phyloP scores from a whole-genome alignment of 495 filamentous ascomycete species.

The Neurospora sp. region DNA sequence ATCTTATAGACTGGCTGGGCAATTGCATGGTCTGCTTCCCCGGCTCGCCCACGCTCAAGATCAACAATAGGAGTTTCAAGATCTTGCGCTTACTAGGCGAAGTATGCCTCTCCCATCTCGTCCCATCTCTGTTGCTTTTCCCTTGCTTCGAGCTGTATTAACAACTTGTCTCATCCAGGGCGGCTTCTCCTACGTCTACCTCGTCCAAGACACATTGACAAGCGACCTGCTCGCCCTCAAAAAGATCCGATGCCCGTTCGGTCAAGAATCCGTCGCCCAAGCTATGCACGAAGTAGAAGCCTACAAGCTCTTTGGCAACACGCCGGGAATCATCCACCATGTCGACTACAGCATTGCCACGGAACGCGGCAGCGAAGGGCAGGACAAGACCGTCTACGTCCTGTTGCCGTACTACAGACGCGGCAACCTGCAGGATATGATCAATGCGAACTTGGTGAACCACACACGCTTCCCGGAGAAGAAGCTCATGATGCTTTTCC shows the following conservation, averaged over 20 bases:
- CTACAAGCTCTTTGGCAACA: constrained; percentile 76
- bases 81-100: constrained; percentile 87
- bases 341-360: constrained; percentile 64
- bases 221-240: constrained; percentile 87
- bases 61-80: constrained; percentile 92
- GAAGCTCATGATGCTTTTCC: constrained; percentile 76
- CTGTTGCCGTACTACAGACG: constrained; percentile 88
- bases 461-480: constrained; percentile 86
- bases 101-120: constrained; percentile 31
- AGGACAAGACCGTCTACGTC: constrained; percentile 91
- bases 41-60: constrained; percentile 82
- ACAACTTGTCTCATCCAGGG: constrained; percentile 41
- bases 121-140: background rate
- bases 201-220: constrained; percentile 79
- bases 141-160: background rate
- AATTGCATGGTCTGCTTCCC: constrained; percentile 96
- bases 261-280: constrained; percentile 85
- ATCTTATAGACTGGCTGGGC: constrained; percentile 80
- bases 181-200: constrained; percentile 97
- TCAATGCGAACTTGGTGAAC: constrained; percentile 97
- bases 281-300: constrained; percentile 96
- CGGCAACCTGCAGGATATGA: constrained; percentile 93
- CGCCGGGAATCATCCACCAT: constrained; percentile 80
- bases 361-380: constrained; percentile 44
- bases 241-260: constrained; percentile 95